Evolutionary conservation across 2,329 filamentous ascomycete species (phyloP), one percentile per base, ranked within the genome.

Genomic region (Paraphoma chrysanthemicola): DNA sequence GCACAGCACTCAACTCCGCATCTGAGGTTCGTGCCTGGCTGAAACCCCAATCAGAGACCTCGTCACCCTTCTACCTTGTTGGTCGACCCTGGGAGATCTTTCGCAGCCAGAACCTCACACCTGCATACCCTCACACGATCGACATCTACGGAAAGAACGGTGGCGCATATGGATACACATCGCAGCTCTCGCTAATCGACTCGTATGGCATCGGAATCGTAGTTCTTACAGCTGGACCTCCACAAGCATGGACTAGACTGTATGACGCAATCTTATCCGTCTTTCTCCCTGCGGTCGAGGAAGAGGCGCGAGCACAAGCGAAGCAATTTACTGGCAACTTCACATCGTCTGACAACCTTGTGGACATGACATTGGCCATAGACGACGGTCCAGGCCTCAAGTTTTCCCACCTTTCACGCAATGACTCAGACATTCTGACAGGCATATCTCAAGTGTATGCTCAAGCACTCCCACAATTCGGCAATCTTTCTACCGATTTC

Each of bases 31-130:
- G 31, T 16, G 51, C 28, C 28, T 53, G 44, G 43, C 51, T 53
- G 14, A 47, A 46, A 44, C 44, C 51, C 1, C 51, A 48, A n/a
- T 53, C 51, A 7, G 31, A 30, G 10, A 53, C 51, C 14, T 53
- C 51, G 4, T 47, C 29, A 11, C 51, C 51, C 33, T 23, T 17
- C 10, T 36, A 28, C 17, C 51, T 53, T 23, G 36, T 53, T n/a
- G 51, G 51, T 23, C 30, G 42, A 11, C 53, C 53, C 3, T 55
- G 53, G 48, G 53, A 55, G 28, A 55, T 55, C 23, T 55, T 39
- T 38, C 44, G 53, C 16, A 51, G 46, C 10, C 12, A 36, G 12
- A 55, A 55, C 31, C 39, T 45, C 8, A 55, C 33, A 2, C 33
- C 53, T 7, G 30, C 47, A 8, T 23, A 55, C 31, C 53, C 47